Evolutionary conservation across 441 rosid species (phyloP), one percentile per base, ranked within the genome.

Genomic region (Bocquillonia castaneifolia): DNA sequence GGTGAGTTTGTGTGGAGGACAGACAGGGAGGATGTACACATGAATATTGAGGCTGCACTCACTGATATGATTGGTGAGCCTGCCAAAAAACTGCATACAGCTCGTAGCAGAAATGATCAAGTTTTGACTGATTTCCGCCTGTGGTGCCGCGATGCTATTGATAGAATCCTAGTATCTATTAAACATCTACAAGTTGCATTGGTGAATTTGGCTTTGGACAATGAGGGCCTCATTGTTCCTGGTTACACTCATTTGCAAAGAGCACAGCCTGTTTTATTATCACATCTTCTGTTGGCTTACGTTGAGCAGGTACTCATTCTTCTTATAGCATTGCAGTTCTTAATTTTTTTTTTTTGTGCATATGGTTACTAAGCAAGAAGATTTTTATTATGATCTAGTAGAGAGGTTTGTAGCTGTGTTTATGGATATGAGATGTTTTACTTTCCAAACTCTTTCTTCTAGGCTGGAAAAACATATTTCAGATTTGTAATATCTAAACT

Each of bases 61-160:
- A 93, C 90, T 63, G 97, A 93, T 83, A 55, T 90, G 74, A 87
- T 93, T 56, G 99, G 97, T 14, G 99, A 91, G 45, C 96, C 97
- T 58, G 96, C 99, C 2, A 93, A 93, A 84, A 93, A 89, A 68
- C 96, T 93, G 25, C 97, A 93, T 75, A 91, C 96, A 1, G 96
- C 97, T 62, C 72, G 97, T 18, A 93, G 99, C 74, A 80, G 97
- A 72, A 91, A 93, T 29, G 97, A 93, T 63, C 99, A 88, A 73
- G 93, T 88, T 66, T 80, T 82, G 83, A 89, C 99, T 10, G 97
- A 89, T 79, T 88, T 89, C 70, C 88, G 88, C 44, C 79, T 93
- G 8, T 93, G 96, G 99, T 93, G 97, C 55, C 97, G 97, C 32
- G 96, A 93, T 72, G 95, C 99, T 23, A 86, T 89, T n/a, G 96